Base-by-base conservation (phyloP, 768 basidiomycete genomes). In the Tricholomella constricta region DNA sequence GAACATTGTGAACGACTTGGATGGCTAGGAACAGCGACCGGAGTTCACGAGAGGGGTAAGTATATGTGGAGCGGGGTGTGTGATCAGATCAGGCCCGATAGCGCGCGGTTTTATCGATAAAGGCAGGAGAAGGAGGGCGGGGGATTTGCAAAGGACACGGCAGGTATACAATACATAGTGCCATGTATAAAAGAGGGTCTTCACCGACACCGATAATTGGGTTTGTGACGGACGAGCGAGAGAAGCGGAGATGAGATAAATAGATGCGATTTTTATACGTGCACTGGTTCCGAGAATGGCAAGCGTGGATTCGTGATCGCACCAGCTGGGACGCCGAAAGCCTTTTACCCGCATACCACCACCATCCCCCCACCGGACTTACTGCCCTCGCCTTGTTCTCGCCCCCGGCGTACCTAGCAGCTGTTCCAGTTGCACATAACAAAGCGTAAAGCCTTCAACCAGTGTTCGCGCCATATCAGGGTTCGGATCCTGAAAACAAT, bases 191-290 rank as follows among this genome's bases (percentile, higher is more conserved):
- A 14, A 32, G 31, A 2, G 14, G 2, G 4, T 32, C 14, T 14
- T 32, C 31, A 32, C 14, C 31, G 31, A 32, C 31, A 32, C 10
- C 42, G 14, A 25, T 22, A 20, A 26, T n/a, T 23, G 26, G 19
- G 12, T 25, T 25, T 6, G 3, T 22, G 31, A 42, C 17, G 20
- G 45, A 9, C 11, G 48, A 52, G 63, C 71, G 69, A 68, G 62
- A 65, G 60, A 57, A 43, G 61, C 71, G 69, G 71, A 72, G 68
- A 65, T 70, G 67, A 64, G 66, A 66, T 65, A 69, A 67, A 65
- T 59, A 41, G 49, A 51, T 54, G 22, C 35, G 47, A 55, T 57
- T 54, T 55, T 51, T 41, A 57, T 45, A 53, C 55, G 53, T 54
- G 57, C 49, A 57, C 54, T 46, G 15, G 19, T 45, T 59, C 60